These are phyloP conservation scores for Colletotrichum liaoningense DNA, from an alignment of 2,329 filamentous ascomycete species.

Conservation along the genomic window DNA sequence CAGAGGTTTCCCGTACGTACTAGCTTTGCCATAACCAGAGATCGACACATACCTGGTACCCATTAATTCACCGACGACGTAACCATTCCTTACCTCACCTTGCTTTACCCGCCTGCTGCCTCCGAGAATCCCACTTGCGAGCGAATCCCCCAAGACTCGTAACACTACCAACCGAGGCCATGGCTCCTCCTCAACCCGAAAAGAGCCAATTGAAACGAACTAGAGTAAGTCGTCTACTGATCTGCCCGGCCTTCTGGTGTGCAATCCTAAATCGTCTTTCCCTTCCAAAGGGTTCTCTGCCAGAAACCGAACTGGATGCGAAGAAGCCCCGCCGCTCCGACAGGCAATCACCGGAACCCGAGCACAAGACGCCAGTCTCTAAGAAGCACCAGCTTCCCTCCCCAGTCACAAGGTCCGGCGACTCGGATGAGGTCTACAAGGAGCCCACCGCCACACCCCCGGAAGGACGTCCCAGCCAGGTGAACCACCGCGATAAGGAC, in stretches of 20 bases:
- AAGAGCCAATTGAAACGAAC: slow-evolving; percentile 88
- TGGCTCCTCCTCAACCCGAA: slow-evolving; percentile 73
- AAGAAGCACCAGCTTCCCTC: slow-evolving; percentile 81
- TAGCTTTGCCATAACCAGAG: slow-evolving; percentile 10
- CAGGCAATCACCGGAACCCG: slow-evolving; percentile 69
- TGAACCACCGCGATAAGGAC: slow-evolving; percentile 62
- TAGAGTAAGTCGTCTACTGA: slow-evolving; percentile 66
- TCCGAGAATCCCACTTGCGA: neutral
- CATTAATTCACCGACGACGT: slow-evolving; percentile 14
- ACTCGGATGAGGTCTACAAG: slow-evolving; percentile 66
- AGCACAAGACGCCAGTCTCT: slow-evolving; percentile 68
- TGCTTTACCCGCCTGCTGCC: slow-evolving; percentile 1
- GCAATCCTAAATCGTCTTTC: slow-evolving; percentile 37
- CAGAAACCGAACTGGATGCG: slow-evolving; percentile 71
- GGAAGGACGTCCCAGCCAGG: slow-evolving; percentile 67
- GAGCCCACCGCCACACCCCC: slow-evolving; percentile 79
- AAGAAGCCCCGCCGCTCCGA: slow-evolving; percentile 89
- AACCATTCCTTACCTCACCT: neutral
- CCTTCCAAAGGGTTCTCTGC: slow-evolving; percentile 70
- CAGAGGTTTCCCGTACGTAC: neutral
- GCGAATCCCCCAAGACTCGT: neutral
- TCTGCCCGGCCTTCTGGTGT: slow-evolving; percentile 37
- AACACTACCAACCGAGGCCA: slow-evolving; percentile 42
- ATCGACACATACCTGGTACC: slow-evolving; percentile 16
- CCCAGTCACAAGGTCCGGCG: slow-evolving; percentile 73